A percentile compares a stretch with the other conserved stretches of the same genome.
Evolutionary conservation across 345 rosid genomes (phyloP).

Genomic region (Gossypium longicalyx): DNA sequence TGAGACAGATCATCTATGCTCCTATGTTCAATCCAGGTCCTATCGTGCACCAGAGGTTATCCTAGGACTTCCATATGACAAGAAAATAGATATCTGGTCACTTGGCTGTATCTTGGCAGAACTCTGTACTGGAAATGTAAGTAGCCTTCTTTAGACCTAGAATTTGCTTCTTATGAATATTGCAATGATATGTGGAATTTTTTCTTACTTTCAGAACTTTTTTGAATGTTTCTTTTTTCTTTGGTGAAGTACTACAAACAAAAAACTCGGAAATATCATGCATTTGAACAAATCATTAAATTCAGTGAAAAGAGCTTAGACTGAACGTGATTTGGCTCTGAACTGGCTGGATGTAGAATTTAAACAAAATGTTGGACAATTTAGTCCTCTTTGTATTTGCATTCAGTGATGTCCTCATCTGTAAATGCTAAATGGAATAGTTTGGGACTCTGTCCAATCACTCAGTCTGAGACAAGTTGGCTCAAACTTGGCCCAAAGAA

Average conservation of each 20-base stretch:
- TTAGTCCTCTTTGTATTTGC: neutral
- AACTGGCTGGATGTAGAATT: neutral
- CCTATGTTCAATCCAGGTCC: constrained; percentile 96
- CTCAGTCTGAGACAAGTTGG: neutral
- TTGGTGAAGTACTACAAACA: neutral
- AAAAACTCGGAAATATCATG: neutral
- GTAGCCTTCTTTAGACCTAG: constrained; percentile 25
- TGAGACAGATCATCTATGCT: constrained; percentile 95
- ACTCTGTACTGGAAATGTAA: constrained; percentile 97
- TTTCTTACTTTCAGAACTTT: neutral
- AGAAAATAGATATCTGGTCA: constrained; percentile 98
- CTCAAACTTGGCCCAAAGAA: neutral
- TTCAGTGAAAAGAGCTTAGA: neutral
- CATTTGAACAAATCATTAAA: neutral
- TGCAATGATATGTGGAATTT: neutral
- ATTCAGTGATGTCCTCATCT: neutral
- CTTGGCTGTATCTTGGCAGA: constrained; percentile 99
- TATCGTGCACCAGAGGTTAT: constrained; percentile 99
- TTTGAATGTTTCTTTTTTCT: neutral
- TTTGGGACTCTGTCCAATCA: neutral
- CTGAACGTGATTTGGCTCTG: neutral
- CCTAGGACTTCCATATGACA: constrained; percentile 88
- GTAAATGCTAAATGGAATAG: neutral
- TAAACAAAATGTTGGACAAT: neutral
- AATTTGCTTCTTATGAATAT: neutral